A percentile compares a stretch with the other conserved stretches of the same genome.
These are phyloP conservation scores for Hermanozyma aechmeae DNA, from an alignment of 805 yeast species.

Conservation along the genomic window DNA sequence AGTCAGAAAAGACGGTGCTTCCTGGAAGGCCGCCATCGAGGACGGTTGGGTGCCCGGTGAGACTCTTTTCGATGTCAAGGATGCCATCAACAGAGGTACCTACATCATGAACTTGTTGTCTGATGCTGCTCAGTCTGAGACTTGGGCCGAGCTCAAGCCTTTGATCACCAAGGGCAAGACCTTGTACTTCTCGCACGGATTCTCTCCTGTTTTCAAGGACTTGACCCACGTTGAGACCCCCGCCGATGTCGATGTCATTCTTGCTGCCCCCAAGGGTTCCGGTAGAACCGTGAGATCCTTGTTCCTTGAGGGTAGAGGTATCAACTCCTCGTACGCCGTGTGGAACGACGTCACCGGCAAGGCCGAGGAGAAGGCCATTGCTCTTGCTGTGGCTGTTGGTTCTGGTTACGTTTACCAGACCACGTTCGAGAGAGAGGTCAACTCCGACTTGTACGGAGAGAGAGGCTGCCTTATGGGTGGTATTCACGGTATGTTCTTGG, in stretches of 20 bases:
- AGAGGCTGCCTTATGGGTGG: conserved; percentile 99
- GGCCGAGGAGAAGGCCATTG: conserved; percentile 98
- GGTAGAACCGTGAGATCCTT: conserved; percentile 99
- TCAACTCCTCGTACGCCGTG: conserved; percentile 98
- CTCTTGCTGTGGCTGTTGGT: conserved; percentile 97
- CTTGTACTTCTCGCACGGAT: conserved; percentile 98
- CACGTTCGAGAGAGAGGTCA: conserved; percentile 98
- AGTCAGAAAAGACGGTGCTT: conserved; percentile 97
- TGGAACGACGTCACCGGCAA: conserved; percentile 99
- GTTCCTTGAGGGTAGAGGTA: conserved; percentile 99
- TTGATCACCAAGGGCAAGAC: conserved; percentile 95
- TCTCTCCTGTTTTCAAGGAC: conserved; percentile 98
- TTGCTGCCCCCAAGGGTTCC: conserved; percentile 99
- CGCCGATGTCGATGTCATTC: conserved; percentile 87
- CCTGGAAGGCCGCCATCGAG: conserved; percentile 99
- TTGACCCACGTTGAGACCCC: conserved; percentile 96
- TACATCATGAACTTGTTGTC: conserved; percentile 95
- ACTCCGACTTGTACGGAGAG: conserved; percentile 99
- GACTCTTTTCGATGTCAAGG: conserved; percentile 89
- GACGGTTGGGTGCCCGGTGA: conserved; percentile 99
- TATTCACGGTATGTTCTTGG: conserved; percentile 99
- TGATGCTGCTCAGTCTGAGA: conserved; percentile 99
- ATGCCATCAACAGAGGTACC: conserved; percentile 90
- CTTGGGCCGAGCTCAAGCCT: conserved; percentile 85
- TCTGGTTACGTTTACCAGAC: conserved; percentile 99